phyloP scores from a whole-genome alignment of 164 flowering plant species.

The Buxus sempervirens region DNA sequence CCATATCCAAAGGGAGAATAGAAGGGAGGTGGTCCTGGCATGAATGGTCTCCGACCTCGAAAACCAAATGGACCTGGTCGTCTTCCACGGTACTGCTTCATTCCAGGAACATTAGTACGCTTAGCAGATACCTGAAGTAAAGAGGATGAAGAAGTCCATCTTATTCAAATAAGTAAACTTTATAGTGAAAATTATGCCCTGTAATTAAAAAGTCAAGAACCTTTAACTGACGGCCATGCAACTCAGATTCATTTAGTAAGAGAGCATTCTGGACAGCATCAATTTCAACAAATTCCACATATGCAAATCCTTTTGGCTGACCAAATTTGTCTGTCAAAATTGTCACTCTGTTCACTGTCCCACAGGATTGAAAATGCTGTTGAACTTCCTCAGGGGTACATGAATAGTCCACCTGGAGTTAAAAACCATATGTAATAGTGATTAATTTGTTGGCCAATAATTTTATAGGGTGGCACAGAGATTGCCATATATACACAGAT shows the following conservation, averaged over 20 bases:
- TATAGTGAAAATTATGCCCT: background rate
- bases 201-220: conserved; percentile 22
- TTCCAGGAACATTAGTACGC: conserved; percentile 75
- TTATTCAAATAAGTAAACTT: background rate
- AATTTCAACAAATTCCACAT: conserved; percentile 72
- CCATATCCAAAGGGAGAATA: conserved; percentile 57
- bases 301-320: conserved; percentile 83
- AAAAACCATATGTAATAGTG: background rate
- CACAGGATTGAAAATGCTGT: conserved; percentile 80
- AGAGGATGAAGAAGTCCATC: background rate
- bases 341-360: conserved; percentile 79
- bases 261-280: conserved; percentile 83
- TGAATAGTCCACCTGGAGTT: conserved; percentile 68
- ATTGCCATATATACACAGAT: too few species aligned
- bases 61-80: conserved; percentile 45
- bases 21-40: conserved; percentile 40
- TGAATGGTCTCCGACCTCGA: conserved; percentile 50
- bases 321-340: conserved; percentile 82
- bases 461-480: too few species aligned
- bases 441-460: too few species aligned
- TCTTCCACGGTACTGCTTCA: conserved; percentile 72
- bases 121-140: conserved; percentile 62
- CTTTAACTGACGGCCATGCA: conserved; percentile 80
- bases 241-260: conserved; percentile 65
- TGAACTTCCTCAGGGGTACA: conserved; percentile 86